Conservation (phyloP, 306 rosid species). For the Prunus padus region DNA sequence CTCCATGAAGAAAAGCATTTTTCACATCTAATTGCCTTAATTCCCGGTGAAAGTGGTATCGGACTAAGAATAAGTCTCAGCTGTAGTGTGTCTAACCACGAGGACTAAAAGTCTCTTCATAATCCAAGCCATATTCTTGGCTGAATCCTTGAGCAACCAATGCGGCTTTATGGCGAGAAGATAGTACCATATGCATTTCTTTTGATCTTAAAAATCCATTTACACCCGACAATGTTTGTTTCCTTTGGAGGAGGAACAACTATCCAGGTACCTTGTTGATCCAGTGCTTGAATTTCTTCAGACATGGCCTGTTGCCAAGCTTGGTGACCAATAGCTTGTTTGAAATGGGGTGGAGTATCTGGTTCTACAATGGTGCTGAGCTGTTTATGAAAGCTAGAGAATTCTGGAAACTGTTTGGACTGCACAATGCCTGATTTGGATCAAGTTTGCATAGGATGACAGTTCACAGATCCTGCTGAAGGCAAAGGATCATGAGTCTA, state of each 20-base stretch:
- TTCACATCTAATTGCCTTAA: background rate
- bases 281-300: background rate
- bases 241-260: background rate
- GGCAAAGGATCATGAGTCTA: too few relatives aligned
- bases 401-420: too few relatives aligned
- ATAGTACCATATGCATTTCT: background rate
- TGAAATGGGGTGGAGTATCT: too few relatives aligned
- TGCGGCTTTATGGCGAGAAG: background rate
- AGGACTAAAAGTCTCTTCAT: background rate
- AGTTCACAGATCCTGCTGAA: too few relatives aligned
- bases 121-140: background rate
- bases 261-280: background rate
- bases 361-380: too few relatives aligned
- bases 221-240: background rate
- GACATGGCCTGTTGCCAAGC: conserved; percentile 6
- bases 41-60: background rate
- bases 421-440: too few relatives aligned
- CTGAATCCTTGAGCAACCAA: background rate
- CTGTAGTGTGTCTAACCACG: background rate
- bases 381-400: too few relatives aligned
- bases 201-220: background rate
- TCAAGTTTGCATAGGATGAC: too few relatives aligned
- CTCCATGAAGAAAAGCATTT: background rate
- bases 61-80: background rate
- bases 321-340: too few relatives aligned